Evolutionary conservation across 2,329 filamentous ascomycete genomes (phyloP).

Genomic region (Nemania abortiva): DNA sequence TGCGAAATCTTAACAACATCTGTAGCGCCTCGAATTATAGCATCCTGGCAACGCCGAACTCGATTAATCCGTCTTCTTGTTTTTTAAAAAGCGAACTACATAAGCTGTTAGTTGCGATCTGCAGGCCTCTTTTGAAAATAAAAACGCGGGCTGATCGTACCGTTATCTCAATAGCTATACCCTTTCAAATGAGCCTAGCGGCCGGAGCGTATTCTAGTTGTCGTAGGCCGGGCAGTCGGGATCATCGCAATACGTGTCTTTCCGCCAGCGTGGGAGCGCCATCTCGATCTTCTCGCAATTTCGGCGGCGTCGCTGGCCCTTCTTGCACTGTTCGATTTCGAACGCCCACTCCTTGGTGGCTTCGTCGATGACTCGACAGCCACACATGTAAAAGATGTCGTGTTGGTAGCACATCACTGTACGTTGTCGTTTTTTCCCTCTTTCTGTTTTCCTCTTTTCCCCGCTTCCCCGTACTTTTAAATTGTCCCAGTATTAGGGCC

Average conservation of each 20-base stretch:
- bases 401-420: conserved; percentile 44
- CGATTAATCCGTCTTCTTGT: not conserved
- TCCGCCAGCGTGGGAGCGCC: conserved; percentile 45
- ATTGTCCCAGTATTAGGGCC: not conserved
- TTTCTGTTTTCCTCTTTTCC: not conserved
- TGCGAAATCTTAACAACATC: not conserved
- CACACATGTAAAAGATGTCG: conserved; percentile 47
- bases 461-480: not conserved
- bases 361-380: conserved; percentile 43
- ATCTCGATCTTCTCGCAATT: conserved; percentile 42
- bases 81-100: not conserved
- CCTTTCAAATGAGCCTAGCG: not conserved
- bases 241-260: conserved; percentile 45
- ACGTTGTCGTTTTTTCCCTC: not conserved
- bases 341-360: conserved; percentile 41
- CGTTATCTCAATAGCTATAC: not conserved
- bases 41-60: not conserved
- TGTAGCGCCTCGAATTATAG: not conserved
- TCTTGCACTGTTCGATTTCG: conserved; percentile 43
- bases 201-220: conserved; percentile 7
- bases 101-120: not conserved
- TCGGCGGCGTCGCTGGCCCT: conserved; percentile 35
- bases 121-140: not conserved
- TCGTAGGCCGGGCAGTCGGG: conserved; percentile 42
- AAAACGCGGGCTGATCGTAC: not conserved